phyloP scores from a whole-genome alignment of 306 rosid genomes.

The Rubus idaeus region DNA sequence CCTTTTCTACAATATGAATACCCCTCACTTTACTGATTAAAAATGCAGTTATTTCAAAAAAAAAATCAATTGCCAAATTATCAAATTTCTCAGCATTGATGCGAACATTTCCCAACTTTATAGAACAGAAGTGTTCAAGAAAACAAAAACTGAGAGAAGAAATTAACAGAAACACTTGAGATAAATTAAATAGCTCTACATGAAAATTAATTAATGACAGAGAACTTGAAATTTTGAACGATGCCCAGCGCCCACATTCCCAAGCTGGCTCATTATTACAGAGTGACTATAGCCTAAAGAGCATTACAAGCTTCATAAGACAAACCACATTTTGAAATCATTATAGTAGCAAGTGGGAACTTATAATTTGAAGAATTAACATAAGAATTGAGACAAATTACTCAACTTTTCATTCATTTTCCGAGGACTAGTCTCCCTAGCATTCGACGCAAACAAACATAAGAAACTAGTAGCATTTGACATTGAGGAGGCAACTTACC shows the following conservation, averaged over 20 bases:
- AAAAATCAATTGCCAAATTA: neutral
- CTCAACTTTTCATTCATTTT: neutral
- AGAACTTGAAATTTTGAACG: neutral
- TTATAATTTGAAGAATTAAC: slow-evolving; percentile 1
- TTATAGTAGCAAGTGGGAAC: neutral
- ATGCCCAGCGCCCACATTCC: neutral
- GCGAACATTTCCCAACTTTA: neutral
- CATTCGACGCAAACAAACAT: neutral
- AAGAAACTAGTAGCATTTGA: neutral
- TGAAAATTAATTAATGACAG: neutral
- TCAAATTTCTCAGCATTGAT: neutral
- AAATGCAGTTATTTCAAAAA: neutral
- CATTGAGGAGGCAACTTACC: slow-evolving; percentile 42
- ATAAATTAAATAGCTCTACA: neutral
- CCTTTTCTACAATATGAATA: neutral
- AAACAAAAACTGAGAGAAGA: no score
- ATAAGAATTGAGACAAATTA: neutral
- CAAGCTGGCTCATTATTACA: neutral
- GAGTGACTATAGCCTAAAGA: neutral
- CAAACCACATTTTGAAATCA: neutral
- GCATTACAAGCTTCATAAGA: neutral
- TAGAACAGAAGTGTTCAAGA: neutral
- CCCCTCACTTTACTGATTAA: neutral
- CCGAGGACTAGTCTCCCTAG: neutral
- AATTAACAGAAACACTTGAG: neutral